Evolutionary conservation across 2,329 filamentous ascomycete species (phyloP), one percentile per base, ranked within the genome.

Genomic region (Cladorrhinum sp.): DNA sequence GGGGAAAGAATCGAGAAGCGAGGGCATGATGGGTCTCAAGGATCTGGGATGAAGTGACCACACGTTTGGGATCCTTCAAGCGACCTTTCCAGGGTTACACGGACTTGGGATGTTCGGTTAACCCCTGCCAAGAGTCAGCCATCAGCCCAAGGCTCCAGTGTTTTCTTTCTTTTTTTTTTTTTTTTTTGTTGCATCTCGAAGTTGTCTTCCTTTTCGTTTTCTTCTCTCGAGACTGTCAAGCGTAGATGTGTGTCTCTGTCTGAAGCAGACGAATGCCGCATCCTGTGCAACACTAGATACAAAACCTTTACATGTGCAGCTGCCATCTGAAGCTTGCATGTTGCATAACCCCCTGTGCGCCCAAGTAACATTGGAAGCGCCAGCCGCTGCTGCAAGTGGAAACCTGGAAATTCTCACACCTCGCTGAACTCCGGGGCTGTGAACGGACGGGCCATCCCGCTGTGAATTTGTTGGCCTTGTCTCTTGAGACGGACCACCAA

Each of bases 41-140:
- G 60, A 28, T 59, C 23, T 57, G 52, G 51, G 33, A 54, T 59
- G 33, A 30, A 24, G 24, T 21, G 50, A 50, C 57, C 50, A 18
- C 36, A 36, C 51, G 57, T 54, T 51, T 55, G 51, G 33, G 57
- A 59, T 59, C 49, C 28, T n/a, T 14, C 21, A 36, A 42, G 21
- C 26, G 26, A 28, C 26, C 26, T 28, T 4, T 28, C 26, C 26
- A 28, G 9, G 16, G 20, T 24, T 46, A 10, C 36, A 9, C 26
- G 18, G 16, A 18, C n/a, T 6, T 24, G 33, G 14, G 24, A 7
- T 14, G 46, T 28, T 36, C 21, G 33, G 42, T 10, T 46, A 58
- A 52, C 57, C 57, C 57, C 57, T 58, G 57, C 57, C 57, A 58
- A 58, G 57, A 26, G 33, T 53, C 30, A 53, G 57, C 57, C 57